Conservation (phyloP, 371 early-diverging fungal species). For the Catenaria anguillulae region DNA sequence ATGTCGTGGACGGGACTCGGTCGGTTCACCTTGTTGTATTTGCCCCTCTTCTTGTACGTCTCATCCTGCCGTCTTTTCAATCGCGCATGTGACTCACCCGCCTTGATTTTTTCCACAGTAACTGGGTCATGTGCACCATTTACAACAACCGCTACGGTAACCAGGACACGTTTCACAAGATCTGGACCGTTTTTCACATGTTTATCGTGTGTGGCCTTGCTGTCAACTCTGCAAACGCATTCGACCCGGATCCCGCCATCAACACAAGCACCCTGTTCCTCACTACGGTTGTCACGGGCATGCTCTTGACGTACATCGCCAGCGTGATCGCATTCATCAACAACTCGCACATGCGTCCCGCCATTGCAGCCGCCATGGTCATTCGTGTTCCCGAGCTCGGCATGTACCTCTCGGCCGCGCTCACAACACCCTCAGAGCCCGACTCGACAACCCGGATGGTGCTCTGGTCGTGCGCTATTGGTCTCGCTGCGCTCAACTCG, state of each 20-base stretch:
- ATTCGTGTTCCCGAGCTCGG: neutral
- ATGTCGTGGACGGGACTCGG: too few species aligned
- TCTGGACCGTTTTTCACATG: conserved; percentile 7
- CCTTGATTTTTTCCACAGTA: neutral
- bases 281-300: conserved; percentile 2
- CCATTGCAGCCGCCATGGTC: neutral
- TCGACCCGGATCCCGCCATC: conserved; percentile 6
- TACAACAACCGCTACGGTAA: conserved; percentile 11
- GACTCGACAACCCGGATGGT: neutral
- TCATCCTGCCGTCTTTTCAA: too few species aligned
- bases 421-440: neutral
- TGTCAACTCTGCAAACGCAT: conserved; percentile 7
- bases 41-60: too few species aligned
- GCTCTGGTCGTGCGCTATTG: neutral
- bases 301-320: neutral
- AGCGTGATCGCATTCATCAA: neutral
- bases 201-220: conserved; percentile 7
- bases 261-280: conserved; percentile 8
- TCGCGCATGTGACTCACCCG: too few species aligned
- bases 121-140: neutral
- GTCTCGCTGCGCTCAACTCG: too few species aligned
- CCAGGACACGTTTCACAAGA: conserved; percentile 12
- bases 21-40: too few species aligned
- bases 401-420: neutral
- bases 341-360: neutral